Percentiles rank a stretch among this genome's conserved stretches.
Evolutionary conservation across 495 filamentous ascomycete species (phyloP).

Genomic region (Glarea lozoyensis): DNA sequence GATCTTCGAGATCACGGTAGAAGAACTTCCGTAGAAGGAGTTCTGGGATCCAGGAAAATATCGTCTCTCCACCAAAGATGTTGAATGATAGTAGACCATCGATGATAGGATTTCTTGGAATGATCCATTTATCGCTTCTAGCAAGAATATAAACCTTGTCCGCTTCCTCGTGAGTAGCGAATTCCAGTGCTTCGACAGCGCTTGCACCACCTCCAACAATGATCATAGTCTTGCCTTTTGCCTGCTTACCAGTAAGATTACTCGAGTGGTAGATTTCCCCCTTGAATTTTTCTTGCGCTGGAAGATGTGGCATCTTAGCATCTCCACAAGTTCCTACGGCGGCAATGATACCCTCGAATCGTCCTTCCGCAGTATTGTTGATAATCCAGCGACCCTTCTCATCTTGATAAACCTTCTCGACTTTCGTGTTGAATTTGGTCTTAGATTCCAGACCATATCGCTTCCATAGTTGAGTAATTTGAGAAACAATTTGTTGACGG

Average conservation of each 20-base stretch:
- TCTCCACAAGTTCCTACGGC: conserved; percentile 75
- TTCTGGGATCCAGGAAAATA: conserved; percentile 70
- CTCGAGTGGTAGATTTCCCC: conserved; percentile 66
- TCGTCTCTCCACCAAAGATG: conserved; percentile 68
- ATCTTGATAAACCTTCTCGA: conserved; percentile 60
- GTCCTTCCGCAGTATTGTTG: conserved; percentile 58
- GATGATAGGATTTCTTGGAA: conserved; percentile 67
- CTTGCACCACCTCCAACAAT: conserved; percentile 75
- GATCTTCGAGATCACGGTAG: conserved; percentile 73
- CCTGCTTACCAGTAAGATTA: conserved; percentile 60
- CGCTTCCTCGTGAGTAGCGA: conserved; percentile 58
- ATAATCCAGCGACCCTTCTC: conserved; percentile 69
- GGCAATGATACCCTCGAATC: conserved; percentile 70
- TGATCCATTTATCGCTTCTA: conserved; percentile 82
- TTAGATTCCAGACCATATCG: conserved; percentile 60
- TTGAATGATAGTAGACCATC: conserved; percentile 69
- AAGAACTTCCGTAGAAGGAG: conserved; percentile 67
- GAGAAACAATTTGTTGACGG: conserved; percentile 59
- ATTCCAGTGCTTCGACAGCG: conserved; percentile 78
- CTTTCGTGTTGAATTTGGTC: conserved; percentile 61
- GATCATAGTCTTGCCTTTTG: conserved; percentile 61
- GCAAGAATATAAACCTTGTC: conserved; percentile 63
- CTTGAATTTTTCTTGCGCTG: conserved; percentile 55
- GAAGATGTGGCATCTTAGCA: conserved; percentile 59
- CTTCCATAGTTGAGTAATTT: conserved; percentile 66